Evolutionary conservation across 768 basidiomycete genomes (phyloP), one percentile per base, ranked within the genome.

Genomic region (Goffeauzyma gilvescens): DNA sequence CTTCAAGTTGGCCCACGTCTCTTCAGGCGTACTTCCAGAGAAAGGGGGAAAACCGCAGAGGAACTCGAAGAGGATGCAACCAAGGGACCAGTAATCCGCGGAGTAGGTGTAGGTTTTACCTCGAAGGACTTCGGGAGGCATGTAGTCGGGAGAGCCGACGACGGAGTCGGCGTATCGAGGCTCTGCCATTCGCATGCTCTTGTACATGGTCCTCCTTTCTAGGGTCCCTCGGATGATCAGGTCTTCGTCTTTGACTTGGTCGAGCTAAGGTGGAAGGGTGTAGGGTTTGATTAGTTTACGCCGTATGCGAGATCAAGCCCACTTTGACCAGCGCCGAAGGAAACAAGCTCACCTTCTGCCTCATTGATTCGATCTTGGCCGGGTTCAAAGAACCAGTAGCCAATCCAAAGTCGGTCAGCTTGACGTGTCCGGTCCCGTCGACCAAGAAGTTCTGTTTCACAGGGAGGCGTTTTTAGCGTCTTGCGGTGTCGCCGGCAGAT

Each of bases 1-100:
- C 66, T 95, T 95, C 49, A 98, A 67, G 65, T 96, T 96, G 13
- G 85, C 85, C 93, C 93, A 98, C 0, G 93, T 98, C 65, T 98
- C 93, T 51, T 98, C 87, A 0, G 87, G 81, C 0, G 81, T 86
- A 30, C 79, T 75, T 14, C 93, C 93, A 35, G 84, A 93, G 68
- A 98, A 98, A 2, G 93, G 93, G 10, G 93, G 93, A 67, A 93
- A 98, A 21, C 93, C 90, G 42, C 53, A 60, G 31, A 65, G 60
- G 50, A 58, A 68, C 67, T 98, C 93, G 66, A 95, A 98, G 20
- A 98, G 68, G 54, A 98, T 96, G 63, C 93, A 96, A 5, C 93
- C 93, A 6, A 98, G 72, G 1, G 86, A 90, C 93, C 93, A 96
- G 54, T 81, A 96, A 65, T 98, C 93, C 36, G 96, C 93, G 0